These are phyloP conservation scores for Barnettozyma botsteinii DNA, from an alignment of 805 yeast species.

Conservation along the genomic window DNA sequence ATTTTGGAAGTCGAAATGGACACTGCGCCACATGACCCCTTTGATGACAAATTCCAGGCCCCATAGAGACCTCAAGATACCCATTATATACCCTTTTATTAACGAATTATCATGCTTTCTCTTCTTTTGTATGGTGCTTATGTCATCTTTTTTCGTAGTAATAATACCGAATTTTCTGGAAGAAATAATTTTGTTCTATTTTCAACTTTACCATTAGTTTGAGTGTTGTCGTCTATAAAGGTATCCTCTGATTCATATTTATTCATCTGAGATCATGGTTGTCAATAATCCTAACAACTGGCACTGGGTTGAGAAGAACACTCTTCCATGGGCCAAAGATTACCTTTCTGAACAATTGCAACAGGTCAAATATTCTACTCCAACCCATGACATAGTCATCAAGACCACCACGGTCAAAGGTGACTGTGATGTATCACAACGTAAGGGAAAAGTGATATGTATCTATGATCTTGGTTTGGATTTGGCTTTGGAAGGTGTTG, in stretches of 20 bases:
- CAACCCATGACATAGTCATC: constrained; percentile 27
- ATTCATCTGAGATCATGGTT: too few species aligned
- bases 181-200: too few species aligned
- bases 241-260: too few species aligned
- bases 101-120: too few species aligned
- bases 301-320: constrained; percentile 72
- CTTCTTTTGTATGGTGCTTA: too few species aligned
- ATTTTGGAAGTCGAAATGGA: constrained; percentile 25
- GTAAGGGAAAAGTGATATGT: constrained; percentile 77
- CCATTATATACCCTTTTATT: too few species aligned
- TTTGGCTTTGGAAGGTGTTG: constrained; percentile 40
- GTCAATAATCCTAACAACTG: constrained; percentile 71
- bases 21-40: constrained; percentile 16
- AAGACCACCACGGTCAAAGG: constrained; percentile 46
- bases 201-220: too few species aligned
- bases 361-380: constrained; percentile 19
- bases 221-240: not conserved
- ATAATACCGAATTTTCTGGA: too few species aligned
- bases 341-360: constrained; percentile 40
- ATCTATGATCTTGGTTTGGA: constrained; percentile 60
- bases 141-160: too few species aligned
- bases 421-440: constrained; percentile 78
- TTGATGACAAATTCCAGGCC: not conserved
- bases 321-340: constrained; percentile 55
- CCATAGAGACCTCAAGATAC: too few species aligned